Base-by-base conservation (phyloP, 768 basidiomycete genomes). In the Boletellus ananas region DNA sequence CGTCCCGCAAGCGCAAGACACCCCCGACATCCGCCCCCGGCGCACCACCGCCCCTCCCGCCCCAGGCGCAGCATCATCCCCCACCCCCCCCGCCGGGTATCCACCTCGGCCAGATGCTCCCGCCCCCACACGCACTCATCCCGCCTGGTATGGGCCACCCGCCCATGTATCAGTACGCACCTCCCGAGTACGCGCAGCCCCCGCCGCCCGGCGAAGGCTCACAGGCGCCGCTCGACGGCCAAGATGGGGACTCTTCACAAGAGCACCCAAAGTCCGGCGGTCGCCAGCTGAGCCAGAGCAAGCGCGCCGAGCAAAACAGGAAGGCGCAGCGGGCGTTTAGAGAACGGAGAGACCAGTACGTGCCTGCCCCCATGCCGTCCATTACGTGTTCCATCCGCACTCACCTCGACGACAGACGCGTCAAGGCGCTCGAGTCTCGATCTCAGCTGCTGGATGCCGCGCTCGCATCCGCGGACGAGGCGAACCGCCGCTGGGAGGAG, bases 271-370 rank as follows among this genome's bases (percentile, higher is more conserved):
- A 64, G 52, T 14, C 39, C 3, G 67, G 70, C 17, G 77, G 77
- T 21, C 75, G 90, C 41, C 70, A 81, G 11, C 74, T 93, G 43
- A 89, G 85, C 67, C 81, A 78, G 62, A 87, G 84, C 64, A 94
- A 93, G 64, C 81, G 93, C 10, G 93, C 93, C 37, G 93, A 94
- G 61, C 93, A 96, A 73, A 96, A 96, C 67, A 79, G 93, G 58
- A 94, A 93, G 68, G 93, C 93, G 0, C 93, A 96, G 70, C 79
- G 92, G 36, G 92, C 91, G 2, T 96, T 94, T 68, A 74, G 93
- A 52, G 89, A 94, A 65, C 81, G 93, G 27, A 75, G 93, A 60
- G 93, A 96, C 71, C 85, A 88, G 90, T 92, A 43, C 69, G 87
- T 49, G 4, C 49, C 27, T 31, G 6, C 4, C 16, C 38, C 35